Base-by-base conservation (phyloP, 768 basidiomycete species). In the Suillus placidus region DNA sequence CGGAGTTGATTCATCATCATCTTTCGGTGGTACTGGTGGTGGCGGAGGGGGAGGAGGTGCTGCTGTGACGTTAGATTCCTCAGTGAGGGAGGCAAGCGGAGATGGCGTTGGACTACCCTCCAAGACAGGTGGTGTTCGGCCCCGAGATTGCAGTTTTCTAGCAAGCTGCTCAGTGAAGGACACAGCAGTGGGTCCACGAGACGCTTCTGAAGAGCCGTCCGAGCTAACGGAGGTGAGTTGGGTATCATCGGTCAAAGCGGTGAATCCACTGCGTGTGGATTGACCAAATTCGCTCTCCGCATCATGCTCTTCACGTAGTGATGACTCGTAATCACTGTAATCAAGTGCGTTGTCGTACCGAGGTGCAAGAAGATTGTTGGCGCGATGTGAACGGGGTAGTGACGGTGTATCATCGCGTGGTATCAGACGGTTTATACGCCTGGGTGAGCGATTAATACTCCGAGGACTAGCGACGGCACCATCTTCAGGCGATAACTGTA, bases 381-480 rank as follows among this genome's bases (percentile, higher is more conserved):
- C 72, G 60, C 80, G 85, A 69, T 78, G 80, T 61, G 71, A 78
- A 63, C 81, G 62, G 56, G 72, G 63, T 49, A 83, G 75, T 45
- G 78, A 76, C 23, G 83, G 79, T 47, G 83, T 78, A 49, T 85
- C 75, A 10, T 80, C 79, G 38, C 73, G 72, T 34, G 60, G 68
- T 20, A 72, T 62, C 34, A 70, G 71, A 16, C 76, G 77, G 60
- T 80, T 85, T 26, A 81, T 80, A 23, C 85, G 85, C 68, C 88
- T 83, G 47, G 91, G 90, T 4, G 90, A 91, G 23, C 83, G 87
- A 68, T 89, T 83, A 43, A 90, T 81, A 71, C 89, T 92, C 60
- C 90, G 85, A 47, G 88, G 85, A 73, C 85, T 89, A 7, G 88
- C 85, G 37, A 85, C 75, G 43, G 85, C 81, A n/a, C 82, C 85